Conservation (phyloP, 2,329 filamentous ascomycete species). For the Pseudocercospora pini-densiflorae region DNA sequence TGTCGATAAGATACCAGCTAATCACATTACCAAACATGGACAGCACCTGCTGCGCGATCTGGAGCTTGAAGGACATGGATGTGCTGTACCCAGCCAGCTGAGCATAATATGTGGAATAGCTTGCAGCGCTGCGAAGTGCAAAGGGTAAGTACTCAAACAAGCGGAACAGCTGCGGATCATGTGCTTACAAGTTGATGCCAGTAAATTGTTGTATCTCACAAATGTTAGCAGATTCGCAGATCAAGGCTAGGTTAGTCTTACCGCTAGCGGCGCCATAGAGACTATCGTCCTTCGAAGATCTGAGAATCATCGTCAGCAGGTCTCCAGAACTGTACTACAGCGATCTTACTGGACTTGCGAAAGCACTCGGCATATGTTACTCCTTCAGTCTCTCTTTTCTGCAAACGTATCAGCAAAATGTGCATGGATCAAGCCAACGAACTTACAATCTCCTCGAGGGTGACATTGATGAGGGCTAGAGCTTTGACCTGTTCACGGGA, state of each 20-base stretch:
- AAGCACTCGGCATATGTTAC: conserved; percentile 49
- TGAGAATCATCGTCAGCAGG: too few relatives aligned
- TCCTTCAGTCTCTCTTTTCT: conserved; percentile 42
- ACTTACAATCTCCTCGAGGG: conserved; percentile 36
- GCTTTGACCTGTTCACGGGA: conserved; percentile 15
- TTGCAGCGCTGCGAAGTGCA: conserved; percentile 24
- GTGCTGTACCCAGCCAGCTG: conserved; percentile 49
- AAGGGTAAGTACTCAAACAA: too few relatives aligned
- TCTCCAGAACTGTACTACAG: too few relatives aligned
- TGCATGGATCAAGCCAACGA: too few relatives aligned
- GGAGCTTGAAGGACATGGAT: conserved; percentile 43
- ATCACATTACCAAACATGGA: conserved; percentile 49
- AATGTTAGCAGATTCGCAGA: too few relatives aligned
- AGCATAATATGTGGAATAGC: conserved; percentile 51
- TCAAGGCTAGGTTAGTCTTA: too few relatives aligned
- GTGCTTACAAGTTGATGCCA: conserved; percentile 32
- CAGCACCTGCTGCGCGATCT: conserved; percentile 47
- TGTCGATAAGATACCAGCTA: conserved; percentile 47
- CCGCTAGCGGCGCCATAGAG: conserved; percentile 41
- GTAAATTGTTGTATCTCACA: conserved; percentile 41
- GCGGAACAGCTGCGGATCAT: too few relatives aligned
- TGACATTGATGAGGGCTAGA: conserved; percentile 36
- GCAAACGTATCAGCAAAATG: conserved; percentile 15
- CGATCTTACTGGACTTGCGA: conserved; percentile 35
- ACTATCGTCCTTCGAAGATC: conserved; percentile 48